Conservation (phyloP, 2,329 filamentous ascomycete species). For the Cercospora berteroae region DNA sequence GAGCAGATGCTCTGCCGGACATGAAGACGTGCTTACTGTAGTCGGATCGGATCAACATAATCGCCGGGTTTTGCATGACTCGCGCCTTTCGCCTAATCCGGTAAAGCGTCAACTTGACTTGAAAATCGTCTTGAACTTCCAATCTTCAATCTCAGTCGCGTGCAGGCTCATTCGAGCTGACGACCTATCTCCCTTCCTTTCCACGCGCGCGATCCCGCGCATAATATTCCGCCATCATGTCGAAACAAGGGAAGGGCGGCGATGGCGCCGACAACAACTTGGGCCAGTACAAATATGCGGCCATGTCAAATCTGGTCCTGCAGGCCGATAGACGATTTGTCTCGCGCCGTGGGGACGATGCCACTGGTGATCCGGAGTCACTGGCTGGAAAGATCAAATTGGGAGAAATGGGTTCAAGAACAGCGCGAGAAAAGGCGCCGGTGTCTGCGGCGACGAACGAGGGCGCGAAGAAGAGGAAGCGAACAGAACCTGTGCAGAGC, state of each 20-base stretch:
- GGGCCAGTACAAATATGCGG: conserved; percentile 42
- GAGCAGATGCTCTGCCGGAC: background rate
- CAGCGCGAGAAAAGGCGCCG: conserved; percentile 74
- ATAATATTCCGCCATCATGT: conserved; percentile 27
- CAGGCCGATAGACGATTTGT: conserved; percentile 98
- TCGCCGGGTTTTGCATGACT: background rate
- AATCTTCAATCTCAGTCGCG: background rate
- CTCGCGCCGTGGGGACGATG: conserved; percentile 86
- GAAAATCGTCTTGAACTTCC: background rate
- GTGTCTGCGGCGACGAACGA: conserved; percentile 57
- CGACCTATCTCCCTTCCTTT: background rate
- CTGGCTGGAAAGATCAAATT: conserved; percentile 92
- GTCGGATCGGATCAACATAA: background rate
- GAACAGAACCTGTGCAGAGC: conserved; percentile 65
- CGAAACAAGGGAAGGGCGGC: conserved; percentile 26
- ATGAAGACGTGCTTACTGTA: background rate
- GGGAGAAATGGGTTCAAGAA: conserved; percentile 86
- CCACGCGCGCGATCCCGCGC: background rate
- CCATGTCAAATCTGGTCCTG: conserved; percentile 98
- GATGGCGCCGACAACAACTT: conserved; percentile 37
- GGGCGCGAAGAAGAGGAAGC: conserved; percentile 79
- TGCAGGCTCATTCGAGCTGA: conserved; percentile 9
- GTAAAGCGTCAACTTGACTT: background rate
- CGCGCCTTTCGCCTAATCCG: background rate
- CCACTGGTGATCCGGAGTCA: conserved; percentile 95